Conservation (phyloP, 2,329 filamentous ascomycete species). For the Cylindrodendrum hubeiense region DNA sequence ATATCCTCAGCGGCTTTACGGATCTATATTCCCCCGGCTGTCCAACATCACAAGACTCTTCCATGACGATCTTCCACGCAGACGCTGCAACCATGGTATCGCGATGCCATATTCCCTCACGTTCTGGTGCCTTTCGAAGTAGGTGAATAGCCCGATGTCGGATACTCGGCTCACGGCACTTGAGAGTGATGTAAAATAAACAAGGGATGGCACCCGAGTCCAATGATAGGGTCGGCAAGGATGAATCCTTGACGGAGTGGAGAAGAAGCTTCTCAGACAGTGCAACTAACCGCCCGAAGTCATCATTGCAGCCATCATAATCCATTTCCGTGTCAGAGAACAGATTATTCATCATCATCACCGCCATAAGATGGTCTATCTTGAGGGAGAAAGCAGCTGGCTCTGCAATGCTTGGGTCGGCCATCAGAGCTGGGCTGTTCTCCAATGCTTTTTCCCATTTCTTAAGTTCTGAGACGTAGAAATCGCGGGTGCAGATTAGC, state of each 20-base stretch:
- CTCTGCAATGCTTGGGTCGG: neutral
- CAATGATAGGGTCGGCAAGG: neutral
- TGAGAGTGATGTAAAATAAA: neutral
- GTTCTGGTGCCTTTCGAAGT: neutral
- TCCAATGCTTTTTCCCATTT: neutral
- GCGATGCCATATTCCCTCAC: neutral
- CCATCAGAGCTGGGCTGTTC: neutral
- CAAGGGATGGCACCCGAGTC: neutral
- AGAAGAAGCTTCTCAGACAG: neutral
- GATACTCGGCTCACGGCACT: neutral
- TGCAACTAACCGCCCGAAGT: neutral
- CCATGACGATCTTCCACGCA: neutral
- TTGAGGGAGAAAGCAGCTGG: neutral
- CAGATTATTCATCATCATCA: neutral
- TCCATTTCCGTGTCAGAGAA: neutral
- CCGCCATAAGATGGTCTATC: neutral
- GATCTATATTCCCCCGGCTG: neutral
- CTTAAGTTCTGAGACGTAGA: neutral
- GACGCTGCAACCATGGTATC: neutral
- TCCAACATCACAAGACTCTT: neutral
- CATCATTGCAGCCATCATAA: neutral
- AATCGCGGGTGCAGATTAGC: neutral
- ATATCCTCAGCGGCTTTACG: neutral
- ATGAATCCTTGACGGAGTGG: neutral
- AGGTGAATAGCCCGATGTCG: neutral